Base-by-base conservation (phyloP, 371 early-diverging fungal species). In the Syncephalis fuscata region DNA sequence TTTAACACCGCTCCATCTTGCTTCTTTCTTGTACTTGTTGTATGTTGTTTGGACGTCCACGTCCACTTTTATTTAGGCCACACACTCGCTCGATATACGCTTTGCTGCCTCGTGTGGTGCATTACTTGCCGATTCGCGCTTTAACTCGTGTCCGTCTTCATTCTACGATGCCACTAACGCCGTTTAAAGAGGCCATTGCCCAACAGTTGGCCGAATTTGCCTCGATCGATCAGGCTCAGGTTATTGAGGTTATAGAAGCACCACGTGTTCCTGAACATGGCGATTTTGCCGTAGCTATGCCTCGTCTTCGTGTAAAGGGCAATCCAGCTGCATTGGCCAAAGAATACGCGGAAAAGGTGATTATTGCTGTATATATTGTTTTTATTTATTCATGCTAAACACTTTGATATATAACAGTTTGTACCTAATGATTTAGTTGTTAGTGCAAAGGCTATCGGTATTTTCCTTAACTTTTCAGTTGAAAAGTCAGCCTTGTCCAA, bases 401-500 rank as follows among this genome's bases (percentile, higher is more conserved):
- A n/a, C n/a, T n/a, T n/a, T n/a, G n/a, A 21, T n/a, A 1, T 43
- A 40, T 43, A 45, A 24, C 57, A 80, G 67, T 81, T 89, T 59
- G 57, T 60, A 39, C 48, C 68, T 25, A 76, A 77, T 61, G 70
- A 77, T 14, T 66, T 68, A 44, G 66, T 88, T 41, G 54, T 62
- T 2, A 61, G 52, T 11, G 75, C 66, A n/a, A 59, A 65, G 23
- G 70, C 80, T 43, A 64, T 68, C 26, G 90, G 90, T 17, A 84
- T 85, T 38, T 93, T 88, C 64, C 55, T 91, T 51, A 89, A 89
- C 73, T 87, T 92, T 65, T 71, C 63, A 55, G 64, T 88, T 62
- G 74, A 76, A 69, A 65, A 70, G 50, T 52, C 64, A 11, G 52
- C 72, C 17, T 61, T 90, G 38, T 55, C 65, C 38, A 57, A 67